These are phyloP conservation scores for Irpex sp. DNA, from an alignment of 1,284 basidiomycete genomes.

Conservation along the genomic window DNA sequence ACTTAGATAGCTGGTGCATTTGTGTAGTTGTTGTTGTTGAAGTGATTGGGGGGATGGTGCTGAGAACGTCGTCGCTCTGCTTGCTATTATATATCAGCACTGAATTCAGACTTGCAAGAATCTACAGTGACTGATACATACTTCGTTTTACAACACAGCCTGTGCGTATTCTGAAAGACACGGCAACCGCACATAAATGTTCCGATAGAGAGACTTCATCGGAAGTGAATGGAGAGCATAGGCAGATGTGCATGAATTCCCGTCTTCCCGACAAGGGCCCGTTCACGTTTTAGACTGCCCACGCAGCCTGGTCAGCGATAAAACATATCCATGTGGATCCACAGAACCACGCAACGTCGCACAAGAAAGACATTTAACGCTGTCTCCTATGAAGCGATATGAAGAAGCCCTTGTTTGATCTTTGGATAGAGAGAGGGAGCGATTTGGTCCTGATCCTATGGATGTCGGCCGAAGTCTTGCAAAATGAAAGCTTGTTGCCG, in stretches of 20 bases:
- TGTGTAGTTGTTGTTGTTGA: too few relatives aligned
- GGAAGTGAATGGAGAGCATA: background rate
- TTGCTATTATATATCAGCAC: too few relatives aligned
- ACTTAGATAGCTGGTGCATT: too few relatives aligned
- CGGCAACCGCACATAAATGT: too few relatives aligned
- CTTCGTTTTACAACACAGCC: too few relatives aligned
- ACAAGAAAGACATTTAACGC: background rate
- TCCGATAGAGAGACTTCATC: background rate
- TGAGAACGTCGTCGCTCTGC: too few relatives aligned
- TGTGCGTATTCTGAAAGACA: too few relatives aligned
- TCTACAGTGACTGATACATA: too few relatives aligned
- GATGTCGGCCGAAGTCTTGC: background rate
- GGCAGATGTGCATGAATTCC: background rate
- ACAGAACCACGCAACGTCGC: background rate
- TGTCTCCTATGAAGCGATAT: background rate
- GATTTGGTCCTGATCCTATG: background rate
- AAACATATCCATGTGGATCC: background rate
- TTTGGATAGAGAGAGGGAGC: background rate
- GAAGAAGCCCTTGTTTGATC: background rate
- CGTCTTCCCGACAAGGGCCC: background rate
- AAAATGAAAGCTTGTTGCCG: background rate
- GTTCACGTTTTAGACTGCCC: background rate
- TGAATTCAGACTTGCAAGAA: too few relatives aligned
- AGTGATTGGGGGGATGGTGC: too few relatives aligned
- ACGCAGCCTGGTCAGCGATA: background rate